Evolutionary conservation across 129 eudicot genomes (phyloP).

Genomic region (Centaurea solstitialis): DNA sequence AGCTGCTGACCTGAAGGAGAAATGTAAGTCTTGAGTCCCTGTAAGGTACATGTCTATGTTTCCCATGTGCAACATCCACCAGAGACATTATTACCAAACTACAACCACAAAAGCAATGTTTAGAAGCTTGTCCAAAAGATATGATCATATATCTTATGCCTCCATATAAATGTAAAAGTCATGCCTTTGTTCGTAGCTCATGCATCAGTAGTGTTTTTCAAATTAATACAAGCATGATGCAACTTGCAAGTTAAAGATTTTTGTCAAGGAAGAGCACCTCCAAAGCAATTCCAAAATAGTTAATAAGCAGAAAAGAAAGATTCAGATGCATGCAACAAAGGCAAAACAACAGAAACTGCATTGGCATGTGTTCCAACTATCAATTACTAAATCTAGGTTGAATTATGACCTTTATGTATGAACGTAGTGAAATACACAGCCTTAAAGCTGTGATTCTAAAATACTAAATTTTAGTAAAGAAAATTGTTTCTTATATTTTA

Average conservation of each 20-base stretch:
- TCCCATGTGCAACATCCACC: slow-evolving; percentile 90
- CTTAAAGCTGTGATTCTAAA: neutral
- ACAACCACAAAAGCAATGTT: slow-evolving; percentile 26
- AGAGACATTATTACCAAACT: slow-evolving; percentile 91
- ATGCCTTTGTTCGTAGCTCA: neutral
- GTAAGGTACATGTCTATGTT: slow-evolving; percentile 89
- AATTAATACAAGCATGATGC: neutral
- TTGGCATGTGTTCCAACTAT: neutral
- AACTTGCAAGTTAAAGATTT: neutral
- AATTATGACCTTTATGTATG: neutral
- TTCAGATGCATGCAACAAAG: neutral
- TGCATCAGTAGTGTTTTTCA: neutral
- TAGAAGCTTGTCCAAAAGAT: slow-evolving; percentile 8
- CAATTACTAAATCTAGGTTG: neutral
- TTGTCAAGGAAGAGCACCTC: neutral
- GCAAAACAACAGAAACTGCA: neutral
- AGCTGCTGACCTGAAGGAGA: slow-evolving; percentile 78
- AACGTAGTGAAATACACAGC: neutral
- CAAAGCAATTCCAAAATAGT: neutral
- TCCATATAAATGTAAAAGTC: slow-evolving; percentile 6
- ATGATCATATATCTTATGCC: neutral
- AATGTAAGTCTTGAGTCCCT: slow-evolving; percentile 91
- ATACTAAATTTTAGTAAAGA: neutral
- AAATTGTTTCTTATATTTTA: neutral
- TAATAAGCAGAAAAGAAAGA: neutral